Conservation (phyloP, 2,329 filamentous ascomycete species). For the Gnomoniopsis sp. region DNA sequence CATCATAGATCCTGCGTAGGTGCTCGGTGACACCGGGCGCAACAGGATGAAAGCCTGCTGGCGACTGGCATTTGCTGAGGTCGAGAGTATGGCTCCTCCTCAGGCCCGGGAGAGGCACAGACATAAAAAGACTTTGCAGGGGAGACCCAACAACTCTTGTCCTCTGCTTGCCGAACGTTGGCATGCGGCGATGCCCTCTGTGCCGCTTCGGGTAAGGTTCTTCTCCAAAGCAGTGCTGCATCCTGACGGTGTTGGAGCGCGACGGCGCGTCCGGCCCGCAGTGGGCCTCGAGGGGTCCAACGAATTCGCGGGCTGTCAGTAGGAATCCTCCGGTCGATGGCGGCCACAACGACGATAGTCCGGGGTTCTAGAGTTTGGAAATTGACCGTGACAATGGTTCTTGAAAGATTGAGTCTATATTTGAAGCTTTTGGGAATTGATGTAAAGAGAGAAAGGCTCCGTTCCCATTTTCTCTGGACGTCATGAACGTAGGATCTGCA, state of each 20-base stretch:
- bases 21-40: slow-evolving; percentile 1
- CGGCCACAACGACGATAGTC: not conserved
- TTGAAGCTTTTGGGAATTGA: no score
- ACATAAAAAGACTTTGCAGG: not conserved
- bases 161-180: slow-evolving; percentile 4
- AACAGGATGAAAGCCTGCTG: not conserved
- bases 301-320: not conserved
- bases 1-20: slow-evolving; percentile 9
- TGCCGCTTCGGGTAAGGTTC: slow-evolving; percentile 5
- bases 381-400: not conserved
- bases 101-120: not conserved
- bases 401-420: no score
- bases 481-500: not conserved
- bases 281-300: not conserved
- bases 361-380: not conserved
- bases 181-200: slow-evolving; percentile 7
- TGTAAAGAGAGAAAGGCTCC: no score
- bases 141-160: slow-evolving; percentile 1
- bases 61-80: not conserved
- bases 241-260: not conserved
- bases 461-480: no score
- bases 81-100: slow-evolving; percentile 1
- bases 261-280: not conserved
- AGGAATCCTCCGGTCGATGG: not conserved
- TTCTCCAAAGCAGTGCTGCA: not conserved